Percentiles rank a stretch among this genome's conserved stretches.
Evolutionary conservation across 2,329 filamentous ascomycete genomes (phyloP).

Genomic region (Endoconidiophora laricicola): DNA sequence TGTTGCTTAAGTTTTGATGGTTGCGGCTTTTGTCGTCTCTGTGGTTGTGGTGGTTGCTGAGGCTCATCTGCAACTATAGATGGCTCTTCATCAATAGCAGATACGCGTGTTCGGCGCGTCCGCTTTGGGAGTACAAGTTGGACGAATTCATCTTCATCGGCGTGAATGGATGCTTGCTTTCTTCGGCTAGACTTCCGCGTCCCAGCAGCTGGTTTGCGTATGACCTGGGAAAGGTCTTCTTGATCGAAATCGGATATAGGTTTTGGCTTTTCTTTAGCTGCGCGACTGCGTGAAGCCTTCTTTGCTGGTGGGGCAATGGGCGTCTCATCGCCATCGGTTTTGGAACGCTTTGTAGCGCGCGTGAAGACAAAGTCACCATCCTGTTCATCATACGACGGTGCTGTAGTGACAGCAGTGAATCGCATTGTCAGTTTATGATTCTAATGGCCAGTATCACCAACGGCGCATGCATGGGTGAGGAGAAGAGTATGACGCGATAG

Average conservation of each 20-base stretch:
- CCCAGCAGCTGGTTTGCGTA: constrained; percentile 18
- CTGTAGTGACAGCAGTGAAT: constrained; percentile 15
- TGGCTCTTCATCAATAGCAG: constrained; percentile 22
- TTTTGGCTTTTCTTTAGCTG: constrained; percentile 17
- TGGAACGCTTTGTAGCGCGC: constrained; percentile 48
- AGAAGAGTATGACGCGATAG: background rate
- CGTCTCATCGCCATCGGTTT: constrained; percentile 30
- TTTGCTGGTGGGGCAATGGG: constrained; percentile 21
- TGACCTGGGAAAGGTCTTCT: constrained; percentile 14
- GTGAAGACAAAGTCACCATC: constrained; percentile 66
- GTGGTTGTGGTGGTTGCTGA: too few species aligned
- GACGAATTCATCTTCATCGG: constrained; percentile 22
- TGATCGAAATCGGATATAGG: constrained; percentile 8
- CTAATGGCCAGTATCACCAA: background rate
- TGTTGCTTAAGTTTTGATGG: constrained; percentile 6
- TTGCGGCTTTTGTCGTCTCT: background rate
- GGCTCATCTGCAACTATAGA: constrained; percentile 8
- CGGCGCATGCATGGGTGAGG: background rate
- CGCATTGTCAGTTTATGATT: constrained; percentile 7
- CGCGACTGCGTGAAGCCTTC: constrained; percentile 25
- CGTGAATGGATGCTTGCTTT: constrained; percentile 24
- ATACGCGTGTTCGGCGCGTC: constrained; percentile 29
- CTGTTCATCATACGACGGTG: constrained; percentile 42
- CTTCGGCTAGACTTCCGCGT: constrained; percentile 22
- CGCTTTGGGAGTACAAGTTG: constrained; percentile 24